phyloP scores from a whole-genome alignment of 1,284 basidiomycete species.

The Puccinia novopanici region DNA sequence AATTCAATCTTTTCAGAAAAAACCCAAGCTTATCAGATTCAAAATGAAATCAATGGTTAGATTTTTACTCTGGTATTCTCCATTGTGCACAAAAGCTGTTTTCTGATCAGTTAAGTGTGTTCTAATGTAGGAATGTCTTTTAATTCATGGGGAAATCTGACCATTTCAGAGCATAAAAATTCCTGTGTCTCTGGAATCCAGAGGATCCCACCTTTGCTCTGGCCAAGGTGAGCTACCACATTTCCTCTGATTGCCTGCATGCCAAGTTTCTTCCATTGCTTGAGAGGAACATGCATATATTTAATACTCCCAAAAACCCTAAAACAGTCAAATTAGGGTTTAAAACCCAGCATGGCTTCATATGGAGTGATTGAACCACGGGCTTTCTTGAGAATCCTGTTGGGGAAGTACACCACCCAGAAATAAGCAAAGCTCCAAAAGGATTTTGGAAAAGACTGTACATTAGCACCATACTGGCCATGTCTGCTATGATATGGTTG shows the following conservation, averaged over 20 bases:
- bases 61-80: neutral
- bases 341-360: neutral
- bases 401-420: slow-evolving; percentile 8
- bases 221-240: neutral
- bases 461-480: neutral
- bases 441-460: neutral
- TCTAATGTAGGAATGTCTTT: neutral
- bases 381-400: neutral
- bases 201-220: neutral
- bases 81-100: no score
- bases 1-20: neutral
- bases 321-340: neutral
- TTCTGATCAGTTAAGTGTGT: no score
- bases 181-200: neutral
- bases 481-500: no score
- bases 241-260: neutral
- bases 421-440: slow-evolving; percentile 18
- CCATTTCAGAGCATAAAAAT: neutral
- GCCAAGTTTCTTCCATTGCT: neutral
- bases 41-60: neutral
- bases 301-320: neutral
- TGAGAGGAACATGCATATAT: slow-evolving; percentile 2
- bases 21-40: no score
- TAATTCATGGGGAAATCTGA: neutral
- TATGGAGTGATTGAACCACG: neutral